phyloP scores from a whole-genome alignment of 495 filamentous ascomycete species.

The Penicillium desertorum region DNA sequence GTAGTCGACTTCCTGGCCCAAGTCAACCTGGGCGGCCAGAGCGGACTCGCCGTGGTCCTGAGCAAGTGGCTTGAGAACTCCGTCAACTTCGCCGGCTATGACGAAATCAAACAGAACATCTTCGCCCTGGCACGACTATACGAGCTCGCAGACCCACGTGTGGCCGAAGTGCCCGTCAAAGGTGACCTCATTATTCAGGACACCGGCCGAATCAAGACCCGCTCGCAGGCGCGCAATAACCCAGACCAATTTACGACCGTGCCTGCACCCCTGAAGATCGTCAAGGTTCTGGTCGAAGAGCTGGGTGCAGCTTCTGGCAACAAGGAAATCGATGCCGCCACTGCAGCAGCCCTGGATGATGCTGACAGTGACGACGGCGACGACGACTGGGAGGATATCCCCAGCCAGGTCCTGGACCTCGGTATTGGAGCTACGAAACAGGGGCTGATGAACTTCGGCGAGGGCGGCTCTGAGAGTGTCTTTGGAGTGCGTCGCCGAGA shows the following conservation, averaged over 20 bases:
- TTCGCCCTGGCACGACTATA: slow-evolving; percentile 89
- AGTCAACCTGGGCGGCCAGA: slow-evolving; percentile 68
- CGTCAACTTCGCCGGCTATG: slow-evolving; percentile 91
- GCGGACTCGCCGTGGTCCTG: slow-evolving; percentile 81
- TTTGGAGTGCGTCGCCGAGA: slow-evolving; percentile 67
- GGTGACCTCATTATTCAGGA: slow-evolving; percentile 84
- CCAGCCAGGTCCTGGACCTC: slow-evolving; percentile 66
- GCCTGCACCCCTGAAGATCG: slow-evolving; percentile 84
- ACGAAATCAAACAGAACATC: slow-evolving; percentile 94
- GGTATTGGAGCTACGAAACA: slow-evolving; percentile 61
- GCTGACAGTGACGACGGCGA: slow-evolving; percentile 60
- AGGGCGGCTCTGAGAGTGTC: slow-evolving; percentile 53
- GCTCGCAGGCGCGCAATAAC: slow-evolving; percentile 79
- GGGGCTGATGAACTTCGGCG: slow-evolving; percentile 77
- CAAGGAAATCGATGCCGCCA: slow-evolving; percentile 54
- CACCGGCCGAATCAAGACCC: slow-evolving; percentile 85
- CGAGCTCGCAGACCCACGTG: slow-evolving; percentile 77
- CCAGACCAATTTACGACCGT: slow-evolving; percentile 90
- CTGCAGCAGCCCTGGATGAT: slow-evolving; percentile 54
- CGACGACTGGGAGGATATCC: slow-evolving; percentile 92
- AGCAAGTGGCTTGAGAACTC: slow-evolving; percentile 97
- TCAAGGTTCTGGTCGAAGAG: slow-evolving; percentile 94
- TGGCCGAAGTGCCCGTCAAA: slow-evolving; percentile 77
- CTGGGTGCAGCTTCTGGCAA: slow-evolving; percentile 62
- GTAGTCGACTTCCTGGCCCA: slow-evolving; percentile 88